Evolutionary conservation across 495 filamentous ascomycete species (phyloP), one percentile per base, ranked within the genome.

Genomic region (Physcia stellaris): DNA sequence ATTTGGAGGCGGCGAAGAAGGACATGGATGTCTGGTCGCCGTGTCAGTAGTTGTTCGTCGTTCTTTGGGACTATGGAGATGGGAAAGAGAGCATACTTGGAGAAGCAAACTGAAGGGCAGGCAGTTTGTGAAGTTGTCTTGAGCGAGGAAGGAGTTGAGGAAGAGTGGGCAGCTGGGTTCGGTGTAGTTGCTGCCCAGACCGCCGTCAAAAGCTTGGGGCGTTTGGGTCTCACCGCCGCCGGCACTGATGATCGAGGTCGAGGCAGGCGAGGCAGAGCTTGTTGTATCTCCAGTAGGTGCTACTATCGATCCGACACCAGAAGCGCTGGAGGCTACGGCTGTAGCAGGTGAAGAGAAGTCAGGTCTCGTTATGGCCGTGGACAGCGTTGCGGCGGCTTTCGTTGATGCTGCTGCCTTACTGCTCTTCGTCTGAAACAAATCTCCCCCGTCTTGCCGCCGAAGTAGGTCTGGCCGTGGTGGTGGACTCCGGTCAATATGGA

Each of bases 51-150:
- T 12, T 22, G 13, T 23, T 13, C 20, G 7, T 28, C 44, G 26
- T 16, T 22, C 15, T 39, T 21, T 15, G 30, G n/a, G n/a, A n/a
- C n/a, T n/a, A n/a, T n/a, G n/a, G 22, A 6, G 13, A 20, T 19
- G 18, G 24, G 6, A n/a, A 15, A 22, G 52, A 63, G 2, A 12
- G 35, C 31, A 4, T 51, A 72, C 76, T 55, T 75, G 70, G 4
- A 90, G 65, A 15, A 88, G 71, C 28, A 86, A 55, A 5, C 82
- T 86, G 18, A 90, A 57, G 0, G 85, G 80, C 38, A 80, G 70
- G 52, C 85, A 93, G 12, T 67, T 47, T 41, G 67, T 66, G 47
- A 86, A 83, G 13, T 70, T 73, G 13, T 58, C 44, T 45, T 83
- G 71, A 20, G 51, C 50, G 32, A 85, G 66, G 56, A 87, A 82